Base-by-base conservation (phyloP, 495 filamentous ascomycete genomes). In the Penicillium lagena region DNA sequence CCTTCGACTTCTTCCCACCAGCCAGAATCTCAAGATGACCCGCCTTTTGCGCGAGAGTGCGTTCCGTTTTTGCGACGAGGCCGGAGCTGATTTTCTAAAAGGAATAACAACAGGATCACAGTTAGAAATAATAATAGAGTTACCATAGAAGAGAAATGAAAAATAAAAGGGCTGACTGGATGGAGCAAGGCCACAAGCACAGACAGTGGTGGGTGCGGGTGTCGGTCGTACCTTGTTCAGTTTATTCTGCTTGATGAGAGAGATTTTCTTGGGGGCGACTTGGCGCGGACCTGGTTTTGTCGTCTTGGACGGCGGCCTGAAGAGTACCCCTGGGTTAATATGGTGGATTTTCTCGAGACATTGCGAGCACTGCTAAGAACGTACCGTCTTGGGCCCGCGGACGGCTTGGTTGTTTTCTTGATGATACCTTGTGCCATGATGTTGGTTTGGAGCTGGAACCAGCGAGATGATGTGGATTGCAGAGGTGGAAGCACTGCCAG, bases 21-120 rank as follows among this genome's bases (percentile, higher is more conserved):
- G 71, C 67, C 47, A 89, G 56, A 61, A 89, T 33, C 60, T 89
- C 85, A 50, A 88, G 52, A 75, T 90, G 85, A 6, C 86, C 86
- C 34, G 83, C 85, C 57, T 79, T 81, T 37, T 77, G 66, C 6
- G 80, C 86, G 15, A 90, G 69, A 52, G 61, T 75, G 45, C 78
- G 71, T 55, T 89, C 85, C 46, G 84, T 87, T 63, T 76, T 75
- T 0, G 70, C 69, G 4, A 73, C 74, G 14, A 89, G 66, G 1
- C 83, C 83, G 0, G 81, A 72, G 1, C 80, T 71, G 39, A 81
- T 69, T 77, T 85, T 87, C 83, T 84, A 33, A 1, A 46, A 32
- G 30, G 30, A 11, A 7, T 11, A 11, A 34, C 10, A 34, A 34
- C 32, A 34, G 32, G 3, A 34, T 12, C 6, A 9, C 7, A 12